A percentile compares a stretch with the other conserved stretches of the same genome.
These are phyloP conservation scores for Noccaea bulbosa DNA, from an alignment of 345 rosid species.

Conservation along the genomic window DNA sequence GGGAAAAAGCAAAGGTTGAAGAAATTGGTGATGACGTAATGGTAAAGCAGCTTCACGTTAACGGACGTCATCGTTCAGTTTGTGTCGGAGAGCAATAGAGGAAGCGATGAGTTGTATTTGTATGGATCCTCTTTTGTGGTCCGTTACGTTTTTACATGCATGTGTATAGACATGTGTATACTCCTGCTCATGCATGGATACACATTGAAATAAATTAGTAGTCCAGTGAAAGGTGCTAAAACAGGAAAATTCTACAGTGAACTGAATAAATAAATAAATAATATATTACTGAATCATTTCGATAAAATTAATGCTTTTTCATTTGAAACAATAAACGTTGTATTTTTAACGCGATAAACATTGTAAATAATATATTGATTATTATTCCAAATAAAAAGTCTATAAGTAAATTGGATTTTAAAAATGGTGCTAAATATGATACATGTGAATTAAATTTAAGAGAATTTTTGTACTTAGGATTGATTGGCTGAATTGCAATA, in stretches of 20 bases:
- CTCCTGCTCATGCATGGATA: constrained; percentile 39
- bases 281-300: neutral
- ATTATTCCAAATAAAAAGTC: neutral
- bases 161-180: constrained; percentile 40
- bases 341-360: neutral
- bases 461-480: neutral
- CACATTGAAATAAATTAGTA: constrained; percentile 38
- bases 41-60: constrained; percentile 39
- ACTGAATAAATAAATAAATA: neutral
- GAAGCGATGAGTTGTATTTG: constrained; percentile 28
- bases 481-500: constrained; percentile 24
- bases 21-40: constrained; percentile 37
- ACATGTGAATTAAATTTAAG: neutral
- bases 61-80: constrained; percentile 36
- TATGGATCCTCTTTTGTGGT: constrained; percentile 35
- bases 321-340: neutral
- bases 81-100: constrained; percentile 30
- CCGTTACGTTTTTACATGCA: constrained; percentile 37
- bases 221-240: constrained; percentile 37
- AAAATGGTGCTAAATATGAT: constrained; percentile 6
- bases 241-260: constrained; percentile 5
- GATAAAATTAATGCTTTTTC: neutral
- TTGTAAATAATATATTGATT: neutral
- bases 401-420: neutral
- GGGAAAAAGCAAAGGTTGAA: constrained; percentile 36